Conservation (phyloP, 805 yeast genomes). For the Metschnikowia santaceciliae region DNA sequence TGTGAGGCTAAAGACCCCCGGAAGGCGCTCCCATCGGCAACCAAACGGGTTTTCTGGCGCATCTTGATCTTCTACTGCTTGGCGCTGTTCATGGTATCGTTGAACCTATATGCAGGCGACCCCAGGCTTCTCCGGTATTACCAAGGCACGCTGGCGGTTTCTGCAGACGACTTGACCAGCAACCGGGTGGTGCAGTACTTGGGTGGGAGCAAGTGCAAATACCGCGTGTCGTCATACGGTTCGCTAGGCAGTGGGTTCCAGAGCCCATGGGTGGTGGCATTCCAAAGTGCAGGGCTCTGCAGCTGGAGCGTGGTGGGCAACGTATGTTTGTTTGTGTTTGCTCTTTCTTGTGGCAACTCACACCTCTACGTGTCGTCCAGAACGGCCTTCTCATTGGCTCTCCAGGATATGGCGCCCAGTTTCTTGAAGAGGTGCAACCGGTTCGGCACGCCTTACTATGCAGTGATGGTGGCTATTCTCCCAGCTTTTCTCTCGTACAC, state of each 20-base stretch:
- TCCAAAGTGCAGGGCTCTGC: slow-evolving; percentile 38
- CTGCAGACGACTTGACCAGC: slow-evolving; percentile 16
- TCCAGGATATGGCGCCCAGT: slow-evolving; percentile 57
- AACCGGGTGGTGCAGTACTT: slow-evolving; percentile 31
- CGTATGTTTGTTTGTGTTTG: slow-evolving; percentile 45
- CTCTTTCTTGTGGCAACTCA: slow-evolving; percentile 43
- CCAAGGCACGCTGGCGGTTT: slow-evolving; percentile 32
- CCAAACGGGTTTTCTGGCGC: slow-evolving; percentile 70
- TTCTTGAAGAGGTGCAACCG: slow-evolving; percentile 56
- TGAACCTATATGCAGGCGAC: slow-evolving; percentile 75
- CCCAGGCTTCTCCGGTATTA: slow-evolving; percentile 62
- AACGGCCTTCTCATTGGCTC: slow-evolving; percentile 38
- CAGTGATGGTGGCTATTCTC: slow-evolving; percentile 60
- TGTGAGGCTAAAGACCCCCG: slow-evolving; percentile 84
- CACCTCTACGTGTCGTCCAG: slow-evolving; percentile 43
- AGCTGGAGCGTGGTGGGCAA: slow-evolving; percentile 35
- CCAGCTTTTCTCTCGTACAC: slow-evolving; percentile 61
- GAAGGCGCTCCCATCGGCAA: slow-evolving; percentile 71
- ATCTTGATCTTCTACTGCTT: slow-evolving; percentile 61
- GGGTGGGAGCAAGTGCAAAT: slow-evolving; percentile 35
- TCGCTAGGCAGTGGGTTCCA: slow-evolving; percentile 40
- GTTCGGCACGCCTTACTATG: slow-evolving; percentile 67
- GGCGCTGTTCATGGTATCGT: slow-evolving; percentile 63
- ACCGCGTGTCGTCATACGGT: slow-evolving; percentile 23
- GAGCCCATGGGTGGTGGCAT: slow-evolving; percentile 44